These are phyloP conservation scores for Coemansia brasiliensis DNA, from an alignment of 192 early-diverging fungal species.

Conservation along the genomic window DNA sequence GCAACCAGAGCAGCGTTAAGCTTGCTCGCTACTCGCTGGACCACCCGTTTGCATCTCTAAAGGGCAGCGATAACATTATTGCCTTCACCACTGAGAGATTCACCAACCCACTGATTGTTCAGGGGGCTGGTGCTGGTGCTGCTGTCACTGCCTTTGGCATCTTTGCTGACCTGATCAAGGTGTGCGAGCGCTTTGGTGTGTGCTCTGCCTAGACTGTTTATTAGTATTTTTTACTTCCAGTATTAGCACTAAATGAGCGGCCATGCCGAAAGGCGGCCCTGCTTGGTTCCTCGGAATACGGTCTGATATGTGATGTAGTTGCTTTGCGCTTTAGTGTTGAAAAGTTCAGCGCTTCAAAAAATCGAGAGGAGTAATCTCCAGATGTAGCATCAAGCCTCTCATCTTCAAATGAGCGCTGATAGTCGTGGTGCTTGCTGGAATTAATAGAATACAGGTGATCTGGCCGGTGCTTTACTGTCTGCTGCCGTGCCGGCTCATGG, in stretches of 20 bases:
- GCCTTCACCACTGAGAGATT: conserved; percentile 93
- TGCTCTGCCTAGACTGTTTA: conserved; percentile 1
- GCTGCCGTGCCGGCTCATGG: conserved; percentile 7
- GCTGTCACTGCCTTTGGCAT: conserved; percentile 99
- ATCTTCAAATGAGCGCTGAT: too few relatives aligned
- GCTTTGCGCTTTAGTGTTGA: conserved; percentile 10
- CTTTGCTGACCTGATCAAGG: conserved; percentile 89
- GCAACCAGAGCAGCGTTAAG: conserved; percentile 72
- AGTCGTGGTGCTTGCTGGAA: too few relatives aligned
- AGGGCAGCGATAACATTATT: conserved; percentile 98
- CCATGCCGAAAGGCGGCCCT: conserved; percentile 2
- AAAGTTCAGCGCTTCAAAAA: conserved; percentile 13
- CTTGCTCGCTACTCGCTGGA: conserved; percentile 75
- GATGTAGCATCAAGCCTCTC: too few relatives aligned
- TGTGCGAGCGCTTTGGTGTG: conserved; percentile 62
- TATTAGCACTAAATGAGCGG: conserved; percentile 11
- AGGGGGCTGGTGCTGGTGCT: conserved; percentile 94
- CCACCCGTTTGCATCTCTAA: conserved; percentile 94
- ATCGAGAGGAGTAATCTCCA: background rate
- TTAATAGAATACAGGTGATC: too few relatives aligned
- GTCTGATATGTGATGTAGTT: background rate
- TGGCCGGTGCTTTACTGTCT: conserved; percentile 6
- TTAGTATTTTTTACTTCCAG: background rate
- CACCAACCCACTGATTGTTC: conserved; percentile 92
- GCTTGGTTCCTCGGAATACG: background rate